phyloP scores from a whole-genome alignment of 2,329 filamentous ascomycete species.

The Penicillium decumbens region DNA sequence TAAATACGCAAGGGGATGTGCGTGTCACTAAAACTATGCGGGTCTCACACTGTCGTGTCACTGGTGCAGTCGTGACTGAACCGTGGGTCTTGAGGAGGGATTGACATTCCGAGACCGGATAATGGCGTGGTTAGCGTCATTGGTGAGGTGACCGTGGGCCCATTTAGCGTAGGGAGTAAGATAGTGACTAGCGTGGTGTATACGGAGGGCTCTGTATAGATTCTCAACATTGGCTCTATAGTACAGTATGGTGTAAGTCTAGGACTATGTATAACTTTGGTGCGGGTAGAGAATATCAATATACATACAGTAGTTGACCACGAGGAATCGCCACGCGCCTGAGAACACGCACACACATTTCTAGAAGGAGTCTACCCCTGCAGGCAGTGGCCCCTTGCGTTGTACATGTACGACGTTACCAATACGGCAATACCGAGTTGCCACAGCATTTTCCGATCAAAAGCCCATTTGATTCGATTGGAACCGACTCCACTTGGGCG shows the following conservation, averaged over 20 bases:
- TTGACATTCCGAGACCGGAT: constrained; percentile 22
- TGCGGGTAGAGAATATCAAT: no score
- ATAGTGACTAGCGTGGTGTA: not conserved
- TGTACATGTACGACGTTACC: not conserved
- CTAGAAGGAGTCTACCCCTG: not conserved
- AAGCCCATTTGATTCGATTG: not conserved
- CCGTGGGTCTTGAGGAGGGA: constrained; percentile 15
- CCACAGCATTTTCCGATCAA: not conserved
- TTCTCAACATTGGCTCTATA: no score
- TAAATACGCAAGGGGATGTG: constrained; percentile 15
- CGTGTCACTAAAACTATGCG: constrained; percentile 9
- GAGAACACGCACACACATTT: constrained; percentile 4
- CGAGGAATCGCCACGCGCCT: constrained; percentile 5
- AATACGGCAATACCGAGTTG: not conserved
- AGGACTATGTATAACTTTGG: no score
- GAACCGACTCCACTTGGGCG: constrained; percentile 1
- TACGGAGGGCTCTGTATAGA: no score
- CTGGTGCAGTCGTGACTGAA: constrained; percentile 6
- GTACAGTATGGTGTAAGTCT: no score
- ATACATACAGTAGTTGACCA: not conserved
- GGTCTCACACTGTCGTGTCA: not conserved
- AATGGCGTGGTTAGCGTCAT: constrained; percentile 18
- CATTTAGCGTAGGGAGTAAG: not conserved
- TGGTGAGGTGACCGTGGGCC: constrained; percentile 14
- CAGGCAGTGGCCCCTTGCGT: not conserved